A percentile compares a stretch with the other conserved stretches of the same genome.
These are phyloP conservation scores for Bipolaris cookei DNA, from an alignment of 2,329 filamentous ascomycete species.

Conservation along the genomic window DNA sequence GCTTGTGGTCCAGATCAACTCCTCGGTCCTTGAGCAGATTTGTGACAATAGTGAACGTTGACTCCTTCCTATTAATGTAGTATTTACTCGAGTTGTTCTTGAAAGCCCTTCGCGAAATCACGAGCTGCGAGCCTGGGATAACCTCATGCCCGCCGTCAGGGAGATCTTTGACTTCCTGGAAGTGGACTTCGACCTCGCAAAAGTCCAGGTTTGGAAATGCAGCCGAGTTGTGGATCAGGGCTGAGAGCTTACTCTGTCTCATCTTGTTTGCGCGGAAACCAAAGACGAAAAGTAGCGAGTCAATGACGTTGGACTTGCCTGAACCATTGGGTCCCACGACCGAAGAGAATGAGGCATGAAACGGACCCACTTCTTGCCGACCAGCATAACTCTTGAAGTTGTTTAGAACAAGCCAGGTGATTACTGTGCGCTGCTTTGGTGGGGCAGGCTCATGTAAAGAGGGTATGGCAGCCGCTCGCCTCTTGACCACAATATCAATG, in stretches of 20 bases:
- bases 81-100: slow-evolving; percentile 99
- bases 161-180: slow-evolving; percentile 91
- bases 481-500: slow-evolving; percentile 92
- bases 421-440: slow-evolving; percentile 86
- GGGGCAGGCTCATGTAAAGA: slow-evolving; percentile 74
- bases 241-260: slow-evolving; percentile 97
- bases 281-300: slow-evolving; percentile 97
- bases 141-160: slow-evolving; percentile 76
- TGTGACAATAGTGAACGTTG: slow-evolving; percentile 91
- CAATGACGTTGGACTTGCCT: slow-evolving; percentile 98
- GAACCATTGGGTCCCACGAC: slow-evolving; percentile 98
- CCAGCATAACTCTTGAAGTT: slow-evolving; percentile 99
- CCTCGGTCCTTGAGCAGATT: slow-evolving; percentile 84
- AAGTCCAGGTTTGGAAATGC: slow-evolving; percentile 82
- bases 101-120: slow-evolving; percentile 92
- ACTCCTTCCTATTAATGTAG: slow-evolving; percentile 89
- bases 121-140: slow-evolving; percentile 80
- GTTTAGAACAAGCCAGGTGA: slow-evolving; percentile 87
- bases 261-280: slow-evolving; percentile 99
- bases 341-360: slow-evolving; percentile 95
- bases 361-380: slow-evolving; percentile 91
- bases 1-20: slow-evolving; percentile 96
- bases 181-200: slow-evolving; percentile 96
- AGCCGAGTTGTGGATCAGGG: slow-evolving; percentile 95
- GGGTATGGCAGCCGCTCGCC: slow-evolving; percentile 68